phyloP scores from a whole-genome alignment of 208 protist species.

The Crithidia bombi region DNA sequence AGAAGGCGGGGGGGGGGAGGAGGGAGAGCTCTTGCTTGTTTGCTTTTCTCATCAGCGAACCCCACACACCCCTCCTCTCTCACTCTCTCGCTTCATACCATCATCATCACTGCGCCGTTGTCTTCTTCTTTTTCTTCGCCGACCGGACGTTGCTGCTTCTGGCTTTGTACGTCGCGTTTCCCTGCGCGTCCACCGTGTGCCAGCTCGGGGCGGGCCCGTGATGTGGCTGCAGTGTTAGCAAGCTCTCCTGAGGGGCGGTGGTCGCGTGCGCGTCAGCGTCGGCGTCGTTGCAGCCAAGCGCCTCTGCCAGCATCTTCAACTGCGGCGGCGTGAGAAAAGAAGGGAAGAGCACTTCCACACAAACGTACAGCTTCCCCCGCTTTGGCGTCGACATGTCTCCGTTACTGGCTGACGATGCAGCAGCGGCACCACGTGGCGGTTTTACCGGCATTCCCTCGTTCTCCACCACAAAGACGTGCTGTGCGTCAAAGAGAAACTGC shows the following conservation, averaged over 20 bases:
- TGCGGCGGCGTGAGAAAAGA: conserved; percentile 15
- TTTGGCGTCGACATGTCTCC: conserved; percentile 32
- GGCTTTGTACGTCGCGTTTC: conserved; percentile 29
- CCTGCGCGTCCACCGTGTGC: conserved; percentile 27
- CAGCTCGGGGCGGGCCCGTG: conserved; percentile 27
- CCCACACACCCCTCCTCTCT: neutral
- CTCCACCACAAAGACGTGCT: conserved; percentile 73
- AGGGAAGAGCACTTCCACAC: conserved; percentile 37
- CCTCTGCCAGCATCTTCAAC: conserved; percentile 18
- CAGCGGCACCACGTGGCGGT: neutral
- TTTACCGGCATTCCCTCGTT: conserved; percentile 92
- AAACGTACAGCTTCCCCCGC: conserved; percentile 37
- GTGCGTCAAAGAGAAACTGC: conserved; percentile 33
- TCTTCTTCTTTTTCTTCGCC: conserved; percentile 19
- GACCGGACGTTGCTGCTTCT: neutral
- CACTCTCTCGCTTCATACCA: no score
- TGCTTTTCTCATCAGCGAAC: no score
- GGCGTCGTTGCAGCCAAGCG: conserved; percentile 8
- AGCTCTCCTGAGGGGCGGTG: neutral
- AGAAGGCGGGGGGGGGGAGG: neutral
- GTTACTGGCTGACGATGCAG: neutral
- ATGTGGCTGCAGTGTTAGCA: conserved; percentile 18
- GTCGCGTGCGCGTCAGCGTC: neutral
- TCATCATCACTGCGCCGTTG: neutral
- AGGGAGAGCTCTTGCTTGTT: neutral